Evolutionary conservation across 371 early-diverging fungal genomes (phyloP).

Genomic region (Mortierella sp.): DNA sequence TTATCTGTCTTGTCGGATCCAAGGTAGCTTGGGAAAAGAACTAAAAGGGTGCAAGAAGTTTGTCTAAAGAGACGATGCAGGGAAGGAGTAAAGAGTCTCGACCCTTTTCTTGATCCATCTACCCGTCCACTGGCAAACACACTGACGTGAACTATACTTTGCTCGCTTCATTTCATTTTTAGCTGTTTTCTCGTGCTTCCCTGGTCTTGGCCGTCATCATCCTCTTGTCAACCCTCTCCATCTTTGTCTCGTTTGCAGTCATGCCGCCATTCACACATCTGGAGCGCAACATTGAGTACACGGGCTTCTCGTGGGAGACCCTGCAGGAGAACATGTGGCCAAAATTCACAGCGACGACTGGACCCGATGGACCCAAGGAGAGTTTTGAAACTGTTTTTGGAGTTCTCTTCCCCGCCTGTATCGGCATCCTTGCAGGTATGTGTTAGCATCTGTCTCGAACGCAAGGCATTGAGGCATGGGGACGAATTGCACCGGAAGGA

Average conservation of each 20-base stretch:
- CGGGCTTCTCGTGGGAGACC: constrained; percentile 65
- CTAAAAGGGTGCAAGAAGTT: background rate
- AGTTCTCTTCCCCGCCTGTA: constrained; percentile 75
- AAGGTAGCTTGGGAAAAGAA: constrained; percentile 30
- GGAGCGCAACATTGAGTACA: constrained; percentile 64
- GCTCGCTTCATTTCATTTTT: background rate
- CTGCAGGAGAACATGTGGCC: constrained; percentile 73
- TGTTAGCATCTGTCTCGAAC: no score
- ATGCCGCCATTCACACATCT: constrained; percentile 61
- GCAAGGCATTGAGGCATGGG: background rate
- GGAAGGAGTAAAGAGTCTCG: background rate
- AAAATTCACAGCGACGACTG: constrained; percentile 52
- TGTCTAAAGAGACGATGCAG: background rate
- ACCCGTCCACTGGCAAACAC: background rate
- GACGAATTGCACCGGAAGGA: background rate
- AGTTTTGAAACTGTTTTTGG: constrained; percentile 67
- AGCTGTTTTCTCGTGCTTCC: constrained; percentile 68
- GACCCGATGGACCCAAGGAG: constrained; percentile 53
- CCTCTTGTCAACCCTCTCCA: constrained; percentile 63
- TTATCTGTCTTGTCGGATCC: constrained; percentile 66
- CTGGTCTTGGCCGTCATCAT: constrained; percentile 63
- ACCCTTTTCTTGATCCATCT: background rate
- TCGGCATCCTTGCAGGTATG: constrained; percentile 72
- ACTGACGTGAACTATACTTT: background rate
- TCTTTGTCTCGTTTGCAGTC: constrained; percentile 67